Evolutionary conservation across 2,329 filamentous ascomycete species (phyloP), one percentile per base, ranked within the genome.

Genomic region (Blumeria graminis): DNA sequence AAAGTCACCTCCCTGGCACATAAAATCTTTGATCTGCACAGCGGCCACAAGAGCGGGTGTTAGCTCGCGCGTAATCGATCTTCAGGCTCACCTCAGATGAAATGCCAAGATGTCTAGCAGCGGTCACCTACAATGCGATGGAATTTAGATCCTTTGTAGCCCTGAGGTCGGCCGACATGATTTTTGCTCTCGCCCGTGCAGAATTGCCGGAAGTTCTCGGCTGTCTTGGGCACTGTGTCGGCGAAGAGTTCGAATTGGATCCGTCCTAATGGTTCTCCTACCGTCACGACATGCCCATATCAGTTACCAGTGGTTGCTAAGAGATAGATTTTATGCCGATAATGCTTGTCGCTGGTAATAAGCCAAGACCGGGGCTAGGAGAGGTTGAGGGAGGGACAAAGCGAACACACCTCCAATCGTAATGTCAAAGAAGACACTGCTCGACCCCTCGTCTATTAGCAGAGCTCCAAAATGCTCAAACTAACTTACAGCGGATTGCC

Each of bases 1-100:
- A 68, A 96, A 96, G 69, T 98, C 92, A 56, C 92, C 92, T 50
- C 90, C 90, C 69, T 98, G 92, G 65, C 92, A 85, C 90, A 96
- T 96, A 72, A 96, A 95, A 65, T 86, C 84, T 70, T 85, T 86
- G 68, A 95, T 94, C 86, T 93, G 55, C 22, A 28, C 10, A 33
- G 18, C 10, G 39, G 28, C 43, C 43, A 6, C 16, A 9, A 22
- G 14, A 9, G 14, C 33, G 3, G 22, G 22, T 4, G 22, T 28
- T 14, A 45, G 16, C 7, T 22, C 7, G 7, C 22, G 41, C 8
- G 41, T 16, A 14, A 10, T 8, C 16, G 7, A 45, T 45, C 3
- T 45, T 9, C 13, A 10, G 3, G 13, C n/a, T 16, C 8, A 8
- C 13, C n/a, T 16, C 6, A 22, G 43, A 10, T 46, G 8, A 22